These are phyloP conservation scores for Alnus glutinosa DNA, from an alignment of 306 rosid species.

Conservation along the genomic window DNA sequence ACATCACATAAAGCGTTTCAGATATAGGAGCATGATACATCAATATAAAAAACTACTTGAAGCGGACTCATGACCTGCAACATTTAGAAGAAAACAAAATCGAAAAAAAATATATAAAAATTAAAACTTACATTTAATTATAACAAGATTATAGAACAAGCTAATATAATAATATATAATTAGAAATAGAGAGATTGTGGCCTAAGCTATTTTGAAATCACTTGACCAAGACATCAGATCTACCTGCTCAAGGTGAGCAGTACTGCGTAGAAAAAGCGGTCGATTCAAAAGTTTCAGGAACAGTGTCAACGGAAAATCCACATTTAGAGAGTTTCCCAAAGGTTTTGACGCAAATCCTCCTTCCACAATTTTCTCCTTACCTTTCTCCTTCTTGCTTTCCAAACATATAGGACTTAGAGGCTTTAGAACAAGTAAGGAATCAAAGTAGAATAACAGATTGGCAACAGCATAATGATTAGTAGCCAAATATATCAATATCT, in stretches of 20 bases:
- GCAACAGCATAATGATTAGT: slow-evolving; percentile 89
- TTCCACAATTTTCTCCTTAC: slow-evolving; percentile 83
- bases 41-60: slow-evolving; percentile 72
- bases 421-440: slow-evolving; percentile 53
- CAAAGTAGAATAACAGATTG: slow-evolving; percentile 75
- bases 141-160: neutral
- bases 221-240: slow-evolving; percentile 6
- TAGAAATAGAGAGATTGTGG: slow-evolving; percentile 3
- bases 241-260: slow-evolving; percentile 93
- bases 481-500: slow-evolving; percentile 83
- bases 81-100: neutral
- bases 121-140: neutral
- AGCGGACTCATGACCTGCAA: slow-evolving; percentile 77
- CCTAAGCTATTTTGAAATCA: neutral
- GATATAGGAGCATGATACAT: slow-evolving; percentile 41
- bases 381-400: slow-evolving; percentile 68
- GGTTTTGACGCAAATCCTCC: slow-evolving; percentile 43
- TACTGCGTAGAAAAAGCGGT: slow-evolving; percentile 77
- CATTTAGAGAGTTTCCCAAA: slow-evolving; percentile 40
- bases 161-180: neutral
- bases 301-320: slow-evolving; percentile 64
- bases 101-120: neutral
- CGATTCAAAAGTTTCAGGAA: slow-evolving; percentile 80
- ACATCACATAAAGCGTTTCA: too few relatives aligned
- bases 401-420: slow-evolving; percentile 38